phyloP scores from a whole-genome alignment of 1,284 basidiomycete species.

The Cerioporus squamosus region DNA sequence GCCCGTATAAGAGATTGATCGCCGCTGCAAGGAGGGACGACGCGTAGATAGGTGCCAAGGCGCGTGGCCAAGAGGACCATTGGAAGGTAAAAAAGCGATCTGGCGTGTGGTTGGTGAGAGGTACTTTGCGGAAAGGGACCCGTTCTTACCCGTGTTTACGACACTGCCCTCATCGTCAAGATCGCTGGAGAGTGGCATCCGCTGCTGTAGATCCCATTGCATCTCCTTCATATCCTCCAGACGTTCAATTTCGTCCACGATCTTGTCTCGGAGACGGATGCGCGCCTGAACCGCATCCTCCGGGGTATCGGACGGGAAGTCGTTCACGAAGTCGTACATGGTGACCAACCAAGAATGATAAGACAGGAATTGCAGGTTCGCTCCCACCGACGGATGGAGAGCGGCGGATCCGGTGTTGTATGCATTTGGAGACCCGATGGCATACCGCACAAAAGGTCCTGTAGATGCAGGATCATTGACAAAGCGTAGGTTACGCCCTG shows the following conservation, averaged over 20 bases:
- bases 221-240: neutral
- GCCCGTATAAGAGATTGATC: conserved; percentile 1
- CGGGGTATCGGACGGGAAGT: no score
- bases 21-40: neutral
- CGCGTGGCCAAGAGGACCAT: neutral
- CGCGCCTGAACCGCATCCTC: no score
- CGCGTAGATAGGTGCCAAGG: neutral
- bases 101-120: neutral
- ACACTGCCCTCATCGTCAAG: neutral
- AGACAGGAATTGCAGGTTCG: no score
- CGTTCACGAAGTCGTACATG: neutral
- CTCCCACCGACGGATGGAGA: no score
- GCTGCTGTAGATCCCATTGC: neutral
- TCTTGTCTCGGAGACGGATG: neutral
- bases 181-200: neutral
- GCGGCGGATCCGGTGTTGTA: no score
- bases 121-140: no score
- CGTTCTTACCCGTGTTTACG: neutral
- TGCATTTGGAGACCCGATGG: no score
- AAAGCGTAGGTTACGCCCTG: no score
- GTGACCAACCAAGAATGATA: no score
- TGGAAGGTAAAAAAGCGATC: neutral
- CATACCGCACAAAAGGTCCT: no score
- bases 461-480: no score
- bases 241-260: neutral